phyloP scores from a whole-genome alignment of 164 flowering plant species.

The Piper longum region DNA sequence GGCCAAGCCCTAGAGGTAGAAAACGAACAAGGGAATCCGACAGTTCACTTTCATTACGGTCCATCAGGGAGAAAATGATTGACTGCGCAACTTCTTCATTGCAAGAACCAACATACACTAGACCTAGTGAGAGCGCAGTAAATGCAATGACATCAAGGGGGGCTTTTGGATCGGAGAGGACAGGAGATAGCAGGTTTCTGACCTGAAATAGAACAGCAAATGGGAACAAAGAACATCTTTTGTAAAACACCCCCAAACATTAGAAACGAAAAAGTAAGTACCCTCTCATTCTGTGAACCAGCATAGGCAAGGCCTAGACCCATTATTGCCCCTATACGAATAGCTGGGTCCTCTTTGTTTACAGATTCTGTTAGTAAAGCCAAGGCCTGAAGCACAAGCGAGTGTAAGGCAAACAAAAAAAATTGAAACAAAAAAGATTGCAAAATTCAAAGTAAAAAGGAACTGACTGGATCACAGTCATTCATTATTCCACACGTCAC shows the following conservation, averaged over 20 bases:
- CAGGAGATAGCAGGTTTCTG: slow-evolving; percentile 38
- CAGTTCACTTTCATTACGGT: slow-evolving; percentile 72
- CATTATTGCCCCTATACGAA: slow-evolving; percentile 92
- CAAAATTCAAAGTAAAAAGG: not conserved
- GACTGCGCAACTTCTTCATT: slow-evolving; percentile 94
- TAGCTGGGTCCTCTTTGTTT: slow-evolving; percentile 65
- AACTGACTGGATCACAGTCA: slow-evolving; percentile 94
- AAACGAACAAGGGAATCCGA: slow-evolving; percentile 74
- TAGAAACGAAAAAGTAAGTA: slow-evolving; percentile 4
- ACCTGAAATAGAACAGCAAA: slow-evolving; percentile 29
- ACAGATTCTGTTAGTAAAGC: slow-evolving; percentile 74
- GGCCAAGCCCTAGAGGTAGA: slow-evolving; percentile 86
- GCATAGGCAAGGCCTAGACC: slow-evolving; percentile 94
- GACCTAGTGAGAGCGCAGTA: slow-evolving; percentile 80
- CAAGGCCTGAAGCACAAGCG: slow-evolving; percentile 43
- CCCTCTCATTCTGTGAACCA: slow-evolving; percentile 81
- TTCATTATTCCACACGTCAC: slow-evolving; percentile 65
- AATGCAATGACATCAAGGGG: slow-evolving; percentile 88
- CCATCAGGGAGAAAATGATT: slow-evolving; percentile 86
- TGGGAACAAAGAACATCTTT: slow-evolving; percentile 2
- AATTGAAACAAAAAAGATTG: not conserved
- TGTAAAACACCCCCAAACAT: not conserved
- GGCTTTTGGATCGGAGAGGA: slow-evolving; percentile 64
- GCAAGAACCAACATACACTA: slow-evolving; percentile 89
- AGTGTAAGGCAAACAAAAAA: not conserved